Conservation (phyloP, 2,329 filamentous ascomycete species). For the Chaetomiaceae sp. region DNA sequence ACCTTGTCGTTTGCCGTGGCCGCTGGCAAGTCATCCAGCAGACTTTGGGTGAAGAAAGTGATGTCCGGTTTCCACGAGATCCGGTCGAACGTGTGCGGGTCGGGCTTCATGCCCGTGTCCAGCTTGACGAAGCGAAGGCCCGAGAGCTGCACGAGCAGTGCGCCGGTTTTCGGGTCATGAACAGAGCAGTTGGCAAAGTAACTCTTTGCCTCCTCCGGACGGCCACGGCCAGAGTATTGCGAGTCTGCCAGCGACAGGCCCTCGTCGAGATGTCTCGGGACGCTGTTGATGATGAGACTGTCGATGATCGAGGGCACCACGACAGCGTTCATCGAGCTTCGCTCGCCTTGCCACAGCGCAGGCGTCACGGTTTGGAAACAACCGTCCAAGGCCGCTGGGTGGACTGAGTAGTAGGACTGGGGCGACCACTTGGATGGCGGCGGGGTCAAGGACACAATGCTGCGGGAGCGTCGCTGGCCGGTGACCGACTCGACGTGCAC, state of each 20-base stretch:
- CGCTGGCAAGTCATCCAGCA: neutral
- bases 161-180: slow-evolving; percentile 21
- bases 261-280: neutral
- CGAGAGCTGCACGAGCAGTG: slow-evolving; percentile 19
- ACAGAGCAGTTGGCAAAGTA: slow-evolving; percentile 21
- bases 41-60: slow-evolving; percentile 14
- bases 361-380: slow-evolving; percentile 22
- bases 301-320: slow-evolving; percentile 13
- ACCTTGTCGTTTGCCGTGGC: neutral
- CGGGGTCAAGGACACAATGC: slow-evolving; percentile 18
- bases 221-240: slow-evolving; percentile 11
- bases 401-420: slow-evolving; percentile 26
- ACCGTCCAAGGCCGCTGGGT: slow-evolving; percentile 26
- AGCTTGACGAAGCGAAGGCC: slow-evolving; percentile 24
- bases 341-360: slow-evolving; percentile 14
- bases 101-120: slow-evolving; percentile 21
- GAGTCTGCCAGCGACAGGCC: slow-evolving; percentile 15
- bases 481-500: slow-evolving; percentile 13
- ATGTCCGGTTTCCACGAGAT: slow-evolving; percentile 27
- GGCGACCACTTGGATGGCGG: slow-evolving; percentile 17
- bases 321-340: slow-evolving; percentile 11
- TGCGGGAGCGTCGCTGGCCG: slow-evolving; percentile 18
- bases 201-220: slow-evolving; percentile 19
- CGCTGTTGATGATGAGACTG: slow-evolving; percentile 13
- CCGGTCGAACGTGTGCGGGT: slow-evolving; percentile 23